These are phyloP conservation scores for Pestalotiopsis sp. DNA, from an alignment of 2,329 filamentous ascomycete species.

Conservation along the genomic window DNA sequence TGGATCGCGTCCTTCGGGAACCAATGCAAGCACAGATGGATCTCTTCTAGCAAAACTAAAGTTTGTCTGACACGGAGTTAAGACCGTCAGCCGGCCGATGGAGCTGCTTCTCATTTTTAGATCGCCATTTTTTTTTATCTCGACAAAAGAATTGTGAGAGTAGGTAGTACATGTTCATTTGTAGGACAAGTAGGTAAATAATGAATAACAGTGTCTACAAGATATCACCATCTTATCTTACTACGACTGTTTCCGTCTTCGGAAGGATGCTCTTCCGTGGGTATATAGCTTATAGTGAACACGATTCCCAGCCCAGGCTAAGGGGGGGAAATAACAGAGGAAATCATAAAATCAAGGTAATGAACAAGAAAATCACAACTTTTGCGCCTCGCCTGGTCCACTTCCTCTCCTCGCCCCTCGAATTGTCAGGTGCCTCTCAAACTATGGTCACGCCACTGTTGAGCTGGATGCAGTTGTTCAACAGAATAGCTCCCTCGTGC, in stretches of 20 bases:
- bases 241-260: background rate
- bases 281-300: background rate
- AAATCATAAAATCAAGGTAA: background rate
- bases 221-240: background rate
- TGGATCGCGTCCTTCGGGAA: background rate
- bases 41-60: background rate
- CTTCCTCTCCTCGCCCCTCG: too few relatives aligned
- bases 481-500: conserved; percentile 79
- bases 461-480: conserved; percentile 77
- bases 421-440: background rate
- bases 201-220: background rate
- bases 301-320: background rate
- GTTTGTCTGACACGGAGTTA: background rate
- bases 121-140: too few relatives aligned
- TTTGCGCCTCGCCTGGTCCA: background rate
- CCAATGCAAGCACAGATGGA: background rate
- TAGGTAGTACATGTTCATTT: background rate
- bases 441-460: conserved; percentile 36
- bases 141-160: too few relatives aligned
- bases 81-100: background rate
- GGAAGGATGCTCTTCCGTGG: background rate
- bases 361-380: background rate
- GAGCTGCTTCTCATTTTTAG: background rate
- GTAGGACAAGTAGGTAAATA: background rate
- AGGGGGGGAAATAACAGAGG: background rate